Conservation (phyloP, 306 rosid genomes). For the Vicia sativa region DNA sequence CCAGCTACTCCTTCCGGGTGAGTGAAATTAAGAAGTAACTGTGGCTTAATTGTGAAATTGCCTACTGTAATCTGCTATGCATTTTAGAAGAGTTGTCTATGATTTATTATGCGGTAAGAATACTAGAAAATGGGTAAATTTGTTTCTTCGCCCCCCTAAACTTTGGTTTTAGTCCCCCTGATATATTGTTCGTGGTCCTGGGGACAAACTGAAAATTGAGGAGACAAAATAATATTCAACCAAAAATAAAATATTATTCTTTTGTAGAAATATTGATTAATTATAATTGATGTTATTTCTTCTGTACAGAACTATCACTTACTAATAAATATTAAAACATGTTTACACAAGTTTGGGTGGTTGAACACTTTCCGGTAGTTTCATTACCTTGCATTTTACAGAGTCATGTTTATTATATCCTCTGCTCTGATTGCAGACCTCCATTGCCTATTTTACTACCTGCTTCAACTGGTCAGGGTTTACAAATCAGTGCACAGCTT, state of each 20-base stretch:
- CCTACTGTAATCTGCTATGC: conserved; percentile 20
- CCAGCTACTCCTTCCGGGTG: conserved; percentile 81
- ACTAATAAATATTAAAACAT: neutral
- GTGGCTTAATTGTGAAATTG: conserved; percentile 28
- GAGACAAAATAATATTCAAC: neutral
- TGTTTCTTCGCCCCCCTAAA: neutral
- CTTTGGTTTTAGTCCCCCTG: neutral
- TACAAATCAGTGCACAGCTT: conserved; percentile 96
- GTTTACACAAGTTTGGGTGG: conserved; percentile 9
- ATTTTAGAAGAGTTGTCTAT: conserved; percentile 25
- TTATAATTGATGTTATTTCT: conserved; percentile 1
- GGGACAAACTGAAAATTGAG: neutral
- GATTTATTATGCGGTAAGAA: conserved; percentile 17
- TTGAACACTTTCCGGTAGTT: conserved; percentile 21
- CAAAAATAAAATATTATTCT: neutral
- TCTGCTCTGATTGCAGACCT: conserved; percentile 60
- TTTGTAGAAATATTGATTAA: conserved; percentile 10
- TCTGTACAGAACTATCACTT: neutral
- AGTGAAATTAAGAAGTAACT: conserved; percentile 40
- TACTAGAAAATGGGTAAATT: neutral
- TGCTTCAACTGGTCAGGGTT: conserved; percentile 87
- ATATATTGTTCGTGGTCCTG: neutral
- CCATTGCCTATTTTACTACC: conserved; percentile 82
- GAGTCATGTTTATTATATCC: conserved; percentile 36
- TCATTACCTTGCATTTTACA: conserved; percentile 29